Percentiles rank a stretch among this genome's conserved stretches.
phyloP scores from a whole-genome alignment of 176 grass and related monocot species.

The Thalia dealbata region DNA sequence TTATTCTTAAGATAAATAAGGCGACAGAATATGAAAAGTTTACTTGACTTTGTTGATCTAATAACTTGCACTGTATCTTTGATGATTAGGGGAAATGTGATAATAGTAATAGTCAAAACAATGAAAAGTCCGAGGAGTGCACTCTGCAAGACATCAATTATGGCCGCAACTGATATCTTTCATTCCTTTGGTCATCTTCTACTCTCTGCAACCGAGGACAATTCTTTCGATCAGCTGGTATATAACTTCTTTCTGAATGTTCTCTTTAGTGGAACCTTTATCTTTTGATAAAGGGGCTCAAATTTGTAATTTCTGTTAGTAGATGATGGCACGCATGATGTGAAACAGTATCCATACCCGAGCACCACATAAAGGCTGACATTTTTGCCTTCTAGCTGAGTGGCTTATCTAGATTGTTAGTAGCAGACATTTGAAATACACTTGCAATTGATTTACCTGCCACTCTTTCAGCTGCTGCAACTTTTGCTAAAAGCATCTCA shows the following conservation, averaged over 20 bases:
- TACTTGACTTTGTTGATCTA: neutral
- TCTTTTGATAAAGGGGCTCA: no score
- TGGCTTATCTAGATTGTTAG: no score
- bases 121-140: constrained; percentile 96
- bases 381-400: neutral
- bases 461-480: constrained; percentile 50
- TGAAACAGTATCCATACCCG: neutral
- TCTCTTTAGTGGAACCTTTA: neutral
- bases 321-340: neutral
- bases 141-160: constrained; percentile 77
- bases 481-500: constrained; percentile 93
- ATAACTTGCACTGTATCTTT: neutral
- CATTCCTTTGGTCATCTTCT: constrained; percentile 33
- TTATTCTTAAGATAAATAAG: neutral
- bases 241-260: neutral
- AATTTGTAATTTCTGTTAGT: neutral
- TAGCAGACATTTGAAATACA: neutral
- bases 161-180: constrained; percentile 79
- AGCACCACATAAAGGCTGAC: neutral
- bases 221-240: constrained; percentile 76
- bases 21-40: neutral
- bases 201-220: constrained; percentile 27
- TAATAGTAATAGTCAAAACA: constrained; percentile 55
- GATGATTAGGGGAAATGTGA: constrained; percentile 48
- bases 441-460: neutral